Evolutionary conservation across 2,329 filamentous ascomycete genomes (phyloP).

Genomic region (Cordyceps tenuipes): DNA sequence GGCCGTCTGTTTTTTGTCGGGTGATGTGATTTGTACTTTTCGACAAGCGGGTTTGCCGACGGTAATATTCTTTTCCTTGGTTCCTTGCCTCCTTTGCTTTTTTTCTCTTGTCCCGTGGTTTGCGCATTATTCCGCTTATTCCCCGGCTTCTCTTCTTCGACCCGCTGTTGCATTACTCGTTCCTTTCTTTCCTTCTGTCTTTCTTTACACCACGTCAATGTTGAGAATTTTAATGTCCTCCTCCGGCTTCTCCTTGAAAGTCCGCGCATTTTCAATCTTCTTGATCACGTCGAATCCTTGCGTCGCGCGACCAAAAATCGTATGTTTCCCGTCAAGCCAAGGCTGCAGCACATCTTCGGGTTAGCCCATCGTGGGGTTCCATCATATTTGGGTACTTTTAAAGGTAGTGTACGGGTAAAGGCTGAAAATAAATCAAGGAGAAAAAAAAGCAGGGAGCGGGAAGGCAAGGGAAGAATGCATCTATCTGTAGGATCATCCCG

Average conservation of each 20-base stretch:
- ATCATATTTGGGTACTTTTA: not conserved
- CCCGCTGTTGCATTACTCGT: not conserved
- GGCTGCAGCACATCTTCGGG: conserved; percentile 40
- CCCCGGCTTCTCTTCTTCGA: not conserved
- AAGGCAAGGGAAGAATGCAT: not conserved
- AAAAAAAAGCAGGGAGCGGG: not conserved
- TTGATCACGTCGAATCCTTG: conserved; percentile 91
- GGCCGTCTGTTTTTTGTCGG: not conserved
- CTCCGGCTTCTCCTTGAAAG: conserved; percentile 85
- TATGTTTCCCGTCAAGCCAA: conserved; percentile 95
- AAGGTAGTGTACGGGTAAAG: not conserved
- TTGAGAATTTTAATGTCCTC: conserved; percentile 97
- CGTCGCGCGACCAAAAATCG: conserved; percentile 85
- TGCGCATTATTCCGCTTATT: not conserved
- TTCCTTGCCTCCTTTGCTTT: no score
- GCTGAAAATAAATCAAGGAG: not conserved
- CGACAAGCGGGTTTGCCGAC: conserved; percentile 7
- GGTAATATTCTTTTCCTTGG: not conserved
- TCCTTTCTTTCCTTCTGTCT: no score
- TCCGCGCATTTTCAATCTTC: conserved; percentile 85
- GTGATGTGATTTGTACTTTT: not conserved
- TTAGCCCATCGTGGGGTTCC: conserved; percentile 11
- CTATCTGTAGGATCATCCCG: not conserved
- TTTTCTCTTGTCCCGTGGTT: not conserved
- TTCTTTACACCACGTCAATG: conserved; percentile 53